phyloP scores from a whole-genome alignment of 768 basidiomycete genomes.

The Leccinum arenicola region DNA sequence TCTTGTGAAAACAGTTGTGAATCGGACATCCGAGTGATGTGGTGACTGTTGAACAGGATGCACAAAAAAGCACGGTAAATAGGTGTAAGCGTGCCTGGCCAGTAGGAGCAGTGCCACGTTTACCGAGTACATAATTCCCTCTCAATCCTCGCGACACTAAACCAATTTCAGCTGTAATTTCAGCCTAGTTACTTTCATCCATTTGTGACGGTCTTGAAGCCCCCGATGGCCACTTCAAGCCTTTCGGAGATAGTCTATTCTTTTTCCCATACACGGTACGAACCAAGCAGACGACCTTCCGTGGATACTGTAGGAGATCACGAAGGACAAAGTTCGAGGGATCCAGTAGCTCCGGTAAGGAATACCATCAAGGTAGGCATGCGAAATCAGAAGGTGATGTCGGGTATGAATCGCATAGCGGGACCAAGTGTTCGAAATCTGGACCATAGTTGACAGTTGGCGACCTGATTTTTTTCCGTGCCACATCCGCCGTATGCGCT shows the following conservation, averaged over 20 bases:
- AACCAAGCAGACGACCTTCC: constrained; percentile 91
- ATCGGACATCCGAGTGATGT: no score
- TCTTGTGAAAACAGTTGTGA: background rate
- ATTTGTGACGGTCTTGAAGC: constrained; percentile 77
- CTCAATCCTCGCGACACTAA: constrained; percentile 78
- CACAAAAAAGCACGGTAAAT: no score
- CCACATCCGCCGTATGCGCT: constrained; percentile 2
- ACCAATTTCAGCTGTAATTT: constrained; percentile 70
- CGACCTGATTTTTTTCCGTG: constrained; percentile 19
- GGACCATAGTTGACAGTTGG: constrained; percentile 59
- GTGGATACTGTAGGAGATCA: constrained; percentile 70
- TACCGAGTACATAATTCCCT: constrained; percentile 34
- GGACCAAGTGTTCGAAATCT: constrained; percentile 69
- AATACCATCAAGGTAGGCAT: constrained; percentile 70
- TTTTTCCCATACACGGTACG: constrained; percentile 88
- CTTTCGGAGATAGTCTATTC: no score
- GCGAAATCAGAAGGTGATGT: constrained; percentile 56
- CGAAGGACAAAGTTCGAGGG: constrained; percentile 89
- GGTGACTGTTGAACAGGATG: no score
- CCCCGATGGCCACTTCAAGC: constrained; percentile 85
- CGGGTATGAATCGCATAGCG: constrained; percentile 60
- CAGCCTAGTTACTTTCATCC: constrained; percentile 57
- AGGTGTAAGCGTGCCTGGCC: no score
- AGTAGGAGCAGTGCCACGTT: no score
- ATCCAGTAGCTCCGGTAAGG: constrained; percentile 96